Conservation (phyloP, 148 eudicot species). For the Euryodendron excelsum region DNA sequence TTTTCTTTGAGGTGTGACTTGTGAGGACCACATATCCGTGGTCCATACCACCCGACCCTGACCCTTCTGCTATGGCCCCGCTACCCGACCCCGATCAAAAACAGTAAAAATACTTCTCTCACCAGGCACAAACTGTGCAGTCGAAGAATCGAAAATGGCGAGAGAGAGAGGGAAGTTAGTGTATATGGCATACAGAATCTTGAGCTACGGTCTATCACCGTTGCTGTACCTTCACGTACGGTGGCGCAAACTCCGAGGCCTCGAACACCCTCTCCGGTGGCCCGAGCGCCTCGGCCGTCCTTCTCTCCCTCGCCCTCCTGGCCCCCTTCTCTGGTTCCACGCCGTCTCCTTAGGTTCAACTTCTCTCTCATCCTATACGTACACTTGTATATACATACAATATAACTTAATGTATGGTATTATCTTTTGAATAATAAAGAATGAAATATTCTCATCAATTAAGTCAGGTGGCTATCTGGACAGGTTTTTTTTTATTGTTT, state of each 20-base stretch:
- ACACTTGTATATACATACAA: no score
- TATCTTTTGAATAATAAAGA: no score
- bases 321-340: constrained; percentile 84
- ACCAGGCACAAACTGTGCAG: background rate
- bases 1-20: no score
- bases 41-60: no score
- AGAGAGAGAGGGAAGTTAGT: constrained; percentile 51
- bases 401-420: no score
- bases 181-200: constrained; percentile 58
- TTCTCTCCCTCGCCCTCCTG: constrained; percentile 72
- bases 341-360: constrained; percentile 83
- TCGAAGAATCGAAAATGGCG: constrained; percentile 16
- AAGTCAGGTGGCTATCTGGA: no score
- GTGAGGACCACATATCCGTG: no score
- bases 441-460: no score
- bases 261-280: constrained; percentile 77
- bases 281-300: constrained; percentile 79
- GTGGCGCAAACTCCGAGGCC: constrained; percentile 67
- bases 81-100: background rate
- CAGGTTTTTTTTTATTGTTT: background rate
- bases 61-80: no score
- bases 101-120: background rate
- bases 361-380: constrained; percentile 11
- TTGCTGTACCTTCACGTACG: constrained; percentile 62
- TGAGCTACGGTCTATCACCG: constrained; percentile 63